Percentiles rank a stretch among this genome's conserved stretches.
phyloP scores from a whole-genome alignment of 495 filamentous ascomycete genomes.

The Penicillium fimorum region DNA sequence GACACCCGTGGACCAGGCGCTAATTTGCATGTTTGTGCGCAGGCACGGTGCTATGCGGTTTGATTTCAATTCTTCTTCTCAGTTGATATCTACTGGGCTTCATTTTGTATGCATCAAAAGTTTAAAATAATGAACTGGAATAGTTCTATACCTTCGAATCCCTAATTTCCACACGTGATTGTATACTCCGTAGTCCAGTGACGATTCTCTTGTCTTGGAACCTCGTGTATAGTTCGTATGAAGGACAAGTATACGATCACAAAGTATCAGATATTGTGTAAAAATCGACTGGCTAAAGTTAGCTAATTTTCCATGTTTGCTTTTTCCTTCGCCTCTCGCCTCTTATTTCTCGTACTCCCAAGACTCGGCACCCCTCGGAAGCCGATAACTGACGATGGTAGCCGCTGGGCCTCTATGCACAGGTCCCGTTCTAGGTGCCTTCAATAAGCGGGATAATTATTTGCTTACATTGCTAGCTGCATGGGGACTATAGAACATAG shows the following conservation, averaged over 20 bases:
- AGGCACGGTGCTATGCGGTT: constrained; percentile 5
- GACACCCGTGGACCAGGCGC: background rate
- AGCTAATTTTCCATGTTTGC: background rate
- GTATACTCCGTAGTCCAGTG: background rate
- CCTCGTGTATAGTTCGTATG: background rate
- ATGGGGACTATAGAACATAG: background rate
- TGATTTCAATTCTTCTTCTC: background rate
- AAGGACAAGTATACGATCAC: background rate
- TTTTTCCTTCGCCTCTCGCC: background rate
- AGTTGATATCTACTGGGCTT: background rate
- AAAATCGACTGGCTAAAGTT: background rate
- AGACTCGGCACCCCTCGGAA: background rate
- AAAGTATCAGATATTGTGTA: background rate
- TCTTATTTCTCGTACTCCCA: background rate
- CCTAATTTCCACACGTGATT: background rate
- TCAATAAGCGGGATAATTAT: background rate
- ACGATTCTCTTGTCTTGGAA: background rate
- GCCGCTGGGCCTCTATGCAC: background rate
- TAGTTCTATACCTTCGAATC: background rate
- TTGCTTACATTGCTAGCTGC: background rate
- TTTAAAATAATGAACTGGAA: background rate
- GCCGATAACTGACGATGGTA: constrained; percentile 7
- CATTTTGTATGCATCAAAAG: too few relatives aligned
- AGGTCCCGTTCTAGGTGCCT: background rate
- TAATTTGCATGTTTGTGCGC: background rate